A percentile compares a stretch with the other conserved stretches of the same genome.
Evolutionary conservation across 2,329 filamentous ascomycete genomes (phyloP).

Genomic region (Fusarium setosum): DNA sequence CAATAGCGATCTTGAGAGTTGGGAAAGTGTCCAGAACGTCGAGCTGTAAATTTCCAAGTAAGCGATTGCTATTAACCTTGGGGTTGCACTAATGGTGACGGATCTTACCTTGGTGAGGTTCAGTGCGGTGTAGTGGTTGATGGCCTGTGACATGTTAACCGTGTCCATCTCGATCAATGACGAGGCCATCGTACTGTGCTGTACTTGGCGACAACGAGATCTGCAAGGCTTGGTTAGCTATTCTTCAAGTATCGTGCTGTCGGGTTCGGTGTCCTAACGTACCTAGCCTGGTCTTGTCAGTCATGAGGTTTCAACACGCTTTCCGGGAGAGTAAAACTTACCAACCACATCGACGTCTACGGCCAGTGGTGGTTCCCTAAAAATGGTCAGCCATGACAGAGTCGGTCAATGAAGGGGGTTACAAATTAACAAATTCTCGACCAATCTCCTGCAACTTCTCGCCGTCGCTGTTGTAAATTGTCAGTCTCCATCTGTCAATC

Average conservation of each 20-base stretch:
- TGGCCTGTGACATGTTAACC: not conserved
- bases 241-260: not conserved
- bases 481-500: slow-evolving; percentile 7
- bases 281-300: slow-evolving; percentile 19
- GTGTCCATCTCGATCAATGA: not conserved
- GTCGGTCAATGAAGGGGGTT: too few species aligned
- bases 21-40: not conserved
- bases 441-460: slow-evolving; percentile 51
- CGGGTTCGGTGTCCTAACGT: not conserved
- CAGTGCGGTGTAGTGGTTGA: not conserved
- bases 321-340: not conserved
- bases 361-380: slow-evolving; percentile 5
- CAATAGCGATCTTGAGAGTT: not conserved
- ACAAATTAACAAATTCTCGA: slow-evolving; percentile 44
- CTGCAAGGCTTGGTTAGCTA: not conserved
- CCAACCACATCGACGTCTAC: slow-evolving; percentile 13
- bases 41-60: too few species aligned
- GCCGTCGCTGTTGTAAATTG: slow-evolving; percentile 49
- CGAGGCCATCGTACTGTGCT: not conserved
- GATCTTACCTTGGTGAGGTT: too few species aligned
- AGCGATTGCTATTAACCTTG: too few species aligned
- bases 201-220: not conserved
- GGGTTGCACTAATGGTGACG: too few species aligned
- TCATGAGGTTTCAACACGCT: slow-evolving; percentile 58
- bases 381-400: not conserved